Base-by-base conservation (phyloP, 2,329 filamentous ascomycete species). In the Chalara sp. region DNA sequence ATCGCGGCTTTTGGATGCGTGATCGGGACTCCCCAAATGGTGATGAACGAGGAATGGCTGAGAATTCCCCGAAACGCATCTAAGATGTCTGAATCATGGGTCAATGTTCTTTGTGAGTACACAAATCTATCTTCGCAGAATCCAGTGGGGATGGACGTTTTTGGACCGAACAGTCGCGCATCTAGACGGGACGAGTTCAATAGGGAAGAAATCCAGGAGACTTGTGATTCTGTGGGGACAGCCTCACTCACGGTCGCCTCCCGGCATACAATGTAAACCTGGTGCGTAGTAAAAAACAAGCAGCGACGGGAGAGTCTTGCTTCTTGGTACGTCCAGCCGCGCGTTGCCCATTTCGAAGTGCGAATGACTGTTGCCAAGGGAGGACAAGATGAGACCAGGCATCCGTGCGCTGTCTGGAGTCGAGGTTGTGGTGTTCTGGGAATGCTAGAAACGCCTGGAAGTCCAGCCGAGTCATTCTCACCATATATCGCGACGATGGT, bases 311-410 rank as follows among this genome's bases (percentile, higher is more conserved):
- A 53, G 41, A 44, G 28, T 44, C 12, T 11, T 10, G 41, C 61
- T 54, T 69, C 67, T 54, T 68, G 66, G 45, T 61, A 65, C 2
- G 66, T 69, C 67, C 66, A 69, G 3, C 60, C 67, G 55, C 64
- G 50, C 2, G 51, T 56, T 3, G 13, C 46, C 58, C 58, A 63
- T 47, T 53, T 51, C 30, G 52, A 52, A 6, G 12, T 30, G 11
- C 6, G 13, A 32, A 56, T 45, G 12, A 49, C 12, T 21, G 7
- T 41, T 33, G 32, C 32, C 10, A 47, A 28, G 29, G 39, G 21
- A 13, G 44, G 48, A 28, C 41, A 51, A 13, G 42, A 40, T 12
- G 29, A 50, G 35, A 46, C 32, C 7, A 55, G 7, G 29, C 12
- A 32, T 13, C 42, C 33, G 21, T 13, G n/a, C n/a, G 44, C 31